A percentile compares a stretch with the other conserved stretches of the same genome.
Conservation (phyloP, 2,329 filamentous ascomycete species). For the Pseudogymnoascus sp. region DNA sequence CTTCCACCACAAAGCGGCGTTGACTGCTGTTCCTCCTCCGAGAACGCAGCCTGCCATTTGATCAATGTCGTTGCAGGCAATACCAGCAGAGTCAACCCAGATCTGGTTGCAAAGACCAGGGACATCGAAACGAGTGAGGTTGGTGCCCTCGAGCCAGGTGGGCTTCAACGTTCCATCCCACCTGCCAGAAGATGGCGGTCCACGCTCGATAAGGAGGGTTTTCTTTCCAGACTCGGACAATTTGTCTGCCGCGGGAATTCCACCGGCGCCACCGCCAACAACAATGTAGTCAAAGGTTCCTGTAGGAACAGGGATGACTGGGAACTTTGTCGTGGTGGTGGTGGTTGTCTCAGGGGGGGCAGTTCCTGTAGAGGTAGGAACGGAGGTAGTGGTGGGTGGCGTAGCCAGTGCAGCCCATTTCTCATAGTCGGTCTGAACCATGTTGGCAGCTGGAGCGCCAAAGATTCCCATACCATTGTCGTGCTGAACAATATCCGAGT, state of each 20-base stretch:
- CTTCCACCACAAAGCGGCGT: slow-evolving; percentile 60
- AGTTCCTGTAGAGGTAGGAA: neutral
- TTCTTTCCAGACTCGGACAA: slow-evolving; percentile 9
- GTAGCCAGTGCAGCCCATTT: slow-evolving; percentile 27
- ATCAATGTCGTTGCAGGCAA: slow-evolving; percentile 38
- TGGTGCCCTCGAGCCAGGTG: neutral
- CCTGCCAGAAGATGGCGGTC: slow-evolving; percentile 9
- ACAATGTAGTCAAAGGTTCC: slow-evolving; percentile 6
- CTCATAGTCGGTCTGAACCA: slow-evolving; percentile 35
- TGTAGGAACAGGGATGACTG: slow-evolving; percentile 4
- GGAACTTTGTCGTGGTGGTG: slow-evolving; percentile 14
- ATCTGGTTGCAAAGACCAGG: slow-evolving; percentile 9
- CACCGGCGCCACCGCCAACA: slow-evolving; percentile 12
- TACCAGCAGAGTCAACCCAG: slow-evolving; percentile 5
- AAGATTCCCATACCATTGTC: slow-evolving; percentile 50
- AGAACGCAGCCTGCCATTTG: slow-evolving; percentile 65
- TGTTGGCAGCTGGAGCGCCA: slow-evolving; percentile 37
- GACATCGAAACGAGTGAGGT: slow-evolving; percentile 11
- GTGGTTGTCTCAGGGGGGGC: slow-evolving; percentile 14
- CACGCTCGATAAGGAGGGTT: slow-evolving; percentile 10
- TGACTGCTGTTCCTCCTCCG: slow-evolving; percentile 48
- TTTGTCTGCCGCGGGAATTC: slow-evolving; percentile 10
- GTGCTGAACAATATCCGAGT: slow-evolving; percentile 45
- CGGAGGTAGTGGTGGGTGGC: slow-evolving; percentile 19
- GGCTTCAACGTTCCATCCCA: slow-evolving; percentile 5